Evolutionary conservation across 176 grass and related monocot genomes (phyloP).

Genomic region (Bothriochloa decipiens): DNA sequence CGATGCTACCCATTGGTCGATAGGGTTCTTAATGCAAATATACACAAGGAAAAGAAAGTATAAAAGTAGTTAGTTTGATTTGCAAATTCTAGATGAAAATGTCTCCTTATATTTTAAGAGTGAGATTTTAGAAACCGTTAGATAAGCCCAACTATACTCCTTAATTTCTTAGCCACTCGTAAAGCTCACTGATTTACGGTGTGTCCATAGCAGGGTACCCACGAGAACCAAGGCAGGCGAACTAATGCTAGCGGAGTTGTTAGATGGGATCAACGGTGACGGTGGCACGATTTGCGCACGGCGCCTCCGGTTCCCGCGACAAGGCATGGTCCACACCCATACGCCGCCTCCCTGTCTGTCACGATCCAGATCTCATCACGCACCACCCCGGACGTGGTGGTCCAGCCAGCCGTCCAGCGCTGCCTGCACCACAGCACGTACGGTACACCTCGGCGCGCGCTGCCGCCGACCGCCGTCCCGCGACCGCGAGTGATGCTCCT

Average conservation of each 20-base stretch:
- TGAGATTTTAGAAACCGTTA: too few relatives aligned
- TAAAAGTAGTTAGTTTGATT: too few relatives aligned
- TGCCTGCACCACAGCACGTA: too few relatives aligned
- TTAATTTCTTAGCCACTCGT: too few relatives aligned
- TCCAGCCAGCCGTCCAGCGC: neutral
- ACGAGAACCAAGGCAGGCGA: neutral
- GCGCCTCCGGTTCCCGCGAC: neutral
- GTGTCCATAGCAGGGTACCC: neutral
- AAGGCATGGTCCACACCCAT: neutral
- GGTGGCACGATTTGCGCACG: slow-evolving; percentile 3
- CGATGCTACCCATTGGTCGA: too few relatives aligned
- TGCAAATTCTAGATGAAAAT: too few relatives aligned
- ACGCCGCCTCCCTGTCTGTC: neutral
- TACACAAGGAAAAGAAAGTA: too few relatives aligned
- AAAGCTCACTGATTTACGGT: neutral
- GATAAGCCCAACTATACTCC: too few relatives aligned
- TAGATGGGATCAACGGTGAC: neutral
- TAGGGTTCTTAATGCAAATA: too few relatives aligned
- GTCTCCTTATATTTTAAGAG: too few relatives aligned
- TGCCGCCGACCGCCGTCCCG: too few relatives aligned
- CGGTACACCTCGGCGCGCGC: neutral
- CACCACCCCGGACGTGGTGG: neutral
- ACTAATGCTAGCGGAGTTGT: neutral
- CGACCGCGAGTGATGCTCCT: too few relatives aligned
- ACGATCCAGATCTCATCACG: slow-evolving; percentile 35